A percentile compares a stretch with the other conserved stretches of the same genome.
Evolutionary conservation across 345 rosid species (phyloP).

Genomic region (Salix purpurea): DNA sequence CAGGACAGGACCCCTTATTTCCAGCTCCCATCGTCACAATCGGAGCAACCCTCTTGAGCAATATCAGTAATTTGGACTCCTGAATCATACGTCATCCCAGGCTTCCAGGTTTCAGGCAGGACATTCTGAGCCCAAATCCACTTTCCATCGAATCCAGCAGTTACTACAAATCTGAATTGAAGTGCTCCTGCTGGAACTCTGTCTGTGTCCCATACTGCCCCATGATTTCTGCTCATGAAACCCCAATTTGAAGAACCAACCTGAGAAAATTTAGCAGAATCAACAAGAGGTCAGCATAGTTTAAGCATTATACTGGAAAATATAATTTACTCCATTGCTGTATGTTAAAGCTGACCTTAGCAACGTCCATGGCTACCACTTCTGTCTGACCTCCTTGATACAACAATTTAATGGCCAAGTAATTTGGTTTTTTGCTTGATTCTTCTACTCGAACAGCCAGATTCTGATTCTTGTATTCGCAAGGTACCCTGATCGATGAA

Average conservation of each 20-base stretch:
- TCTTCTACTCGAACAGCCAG: slow-evolving; percentile 84
- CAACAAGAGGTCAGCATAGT: not conserved
- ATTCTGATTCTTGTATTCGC: slow-evolving; percentile 61
- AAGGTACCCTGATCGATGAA: slow-evolving; percentile 59
- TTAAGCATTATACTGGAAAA: not conserved
- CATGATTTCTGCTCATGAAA: slow-evolving; percentile 61
- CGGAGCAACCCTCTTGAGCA: slow-evolving; percentile 81
- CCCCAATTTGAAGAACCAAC: slow-evolving; percentile 70
- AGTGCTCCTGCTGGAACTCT: slow-evolving; percentile 66
- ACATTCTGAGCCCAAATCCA: slow-evolving; percentile 66
- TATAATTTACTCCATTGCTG: not conserved
- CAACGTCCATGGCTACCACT: slow-evolving; percentile 68
- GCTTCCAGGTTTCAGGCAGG: slow-evolving; percentile 70
- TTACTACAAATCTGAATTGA: slow-evolving; percentile 72
- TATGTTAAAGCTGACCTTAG: slow-evolving; percentile 32
- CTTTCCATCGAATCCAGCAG: slow-evolving; percentile 80
- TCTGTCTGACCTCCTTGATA: slow-evolving; percentile 97
- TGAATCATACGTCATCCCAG: slow-evolving; percentile 54
- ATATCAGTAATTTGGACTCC: slow-evolving; percentile 74
- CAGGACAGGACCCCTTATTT: slow-evolving; percentile 13
- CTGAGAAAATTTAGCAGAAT: slow-evolving; percentile 9
- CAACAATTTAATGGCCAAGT: slow-evolving; percentile 64
- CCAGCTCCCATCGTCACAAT: slow-evolving; percentile 57
- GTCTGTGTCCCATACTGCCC: slow-evolving; percentile 76
- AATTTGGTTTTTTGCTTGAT: slow-evolving; percentile 67